phyloP scores from a whole-genome alignment of 768 basidiomycete genomes.

The Pilatotrama ljubarskyi region DNA sequence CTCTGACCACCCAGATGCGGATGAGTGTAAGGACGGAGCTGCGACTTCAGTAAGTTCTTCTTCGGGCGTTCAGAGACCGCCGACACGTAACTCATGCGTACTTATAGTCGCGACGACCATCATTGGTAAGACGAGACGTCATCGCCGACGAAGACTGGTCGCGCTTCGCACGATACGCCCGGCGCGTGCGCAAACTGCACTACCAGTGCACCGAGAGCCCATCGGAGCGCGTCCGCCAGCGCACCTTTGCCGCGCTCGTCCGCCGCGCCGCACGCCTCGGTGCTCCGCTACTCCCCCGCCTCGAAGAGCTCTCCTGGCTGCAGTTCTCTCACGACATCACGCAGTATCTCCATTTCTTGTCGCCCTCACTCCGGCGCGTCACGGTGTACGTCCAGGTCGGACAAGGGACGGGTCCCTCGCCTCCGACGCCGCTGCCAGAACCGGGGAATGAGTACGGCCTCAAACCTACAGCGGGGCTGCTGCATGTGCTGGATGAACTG shows the following conservation, averaged over 20 bases:
- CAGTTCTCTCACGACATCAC: slow-evolving; percentile 7
- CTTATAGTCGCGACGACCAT: not conserved
- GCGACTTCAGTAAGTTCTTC: not conserved
- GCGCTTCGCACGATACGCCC: slow-evolving; percentile 8
- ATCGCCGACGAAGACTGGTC: slow-evolving; percentile 1
- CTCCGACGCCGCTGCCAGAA: not conserved
- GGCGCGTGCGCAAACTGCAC: slow-evolving; percentile 15
- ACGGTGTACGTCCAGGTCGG: slow-evolving; percentile 5
- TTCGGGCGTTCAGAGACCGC: not conserved
- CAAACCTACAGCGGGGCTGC: not conserved
- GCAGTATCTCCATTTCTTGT: slow-evolving; percentile 7
- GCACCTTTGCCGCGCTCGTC: slow-evolving; percentile 8
- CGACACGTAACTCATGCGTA: too few species aligned
- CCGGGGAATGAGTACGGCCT: not conserved
- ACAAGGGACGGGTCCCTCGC: not conserved
- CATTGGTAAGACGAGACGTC: not conserved
- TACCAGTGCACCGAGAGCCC: slow-evolving; percentile 5
- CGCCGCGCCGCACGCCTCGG: not conserved
- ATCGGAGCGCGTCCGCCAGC: not conserved
- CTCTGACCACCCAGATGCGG: not conserved
- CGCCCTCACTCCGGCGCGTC: slow-evolving; percentile 9
- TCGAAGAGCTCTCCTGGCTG: slow-evolving; percentile 18
- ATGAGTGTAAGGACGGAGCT: not conserved
- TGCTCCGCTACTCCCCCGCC: slow-evolving; percentile 6
- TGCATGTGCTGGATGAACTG: not conserved